phyloP scores from a whole-genome alignment of 2,329 filamentous ascomycete genomes.

The Colletotrichum cereale region DNA sequence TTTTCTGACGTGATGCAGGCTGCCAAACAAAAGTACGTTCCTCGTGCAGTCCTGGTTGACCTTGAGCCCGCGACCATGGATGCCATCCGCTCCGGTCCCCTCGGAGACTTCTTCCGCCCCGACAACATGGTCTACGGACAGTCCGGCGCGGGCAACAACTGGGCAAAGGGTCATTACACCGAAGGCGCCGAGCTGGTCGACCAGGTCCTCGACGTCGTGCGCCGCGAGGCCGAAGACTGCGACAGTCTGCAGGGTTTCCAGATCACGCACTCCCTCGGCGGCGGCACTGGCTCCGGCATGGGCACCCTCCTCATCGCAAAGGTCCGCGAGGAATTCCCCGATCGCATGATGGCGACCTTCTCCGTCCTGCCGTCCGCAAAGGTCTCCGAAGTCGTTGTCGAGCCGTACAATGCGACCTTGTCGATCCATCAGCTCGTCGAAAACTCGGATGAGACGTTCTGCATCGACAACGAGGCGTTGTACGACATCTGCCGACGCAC shows the following conservation, averaged over 20 bases:
- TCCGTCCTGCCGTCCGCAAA: constrained; percentile 98
- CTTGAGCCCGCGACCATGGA: constrained; percentile 99
- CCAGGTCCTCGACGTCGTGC: constrained; percentile 96
- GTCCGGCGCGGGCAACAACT: constrained; percentile 99
- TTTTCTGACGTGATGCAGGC: constrained; percentile 66
- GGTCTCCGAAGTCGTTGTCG: constrained; percentile 99
- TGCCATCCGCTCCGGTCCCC: constrained; percentile 95
- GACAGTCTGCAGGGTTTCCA: constrained; percentile 99
- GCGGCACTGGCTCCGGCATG: constrained; percentile 99
- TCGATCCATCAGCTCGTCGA: constrained; percentile 99
- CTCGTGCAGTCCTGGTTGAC: constrained; percentile 98
- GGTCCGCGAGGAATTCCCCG: constrained; percentile 99
- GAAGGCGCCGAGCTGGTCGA: constrained; percentile 99
- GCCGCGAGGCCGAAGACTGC: constrained; percentile 97
- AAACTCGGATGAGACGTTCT: constrained; percentile 99
- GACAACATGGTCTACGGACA: constrained; percentile 99
- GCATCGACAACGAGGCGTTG: constrained; percentile 99
- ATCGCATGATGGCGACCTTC: constrained; percentile 99
- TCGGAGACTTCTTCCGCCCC: constrained; percentile 98
- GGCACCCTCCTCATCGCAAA: constrained; percentile 99
- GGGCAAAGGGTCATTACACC: constrained; percentile 99
- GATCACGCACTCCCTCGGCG: constrained; percentile 99
- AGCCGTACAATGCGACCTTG: constrained; percentile 99
- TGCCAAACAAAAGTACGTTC: constrained; percentile 98
- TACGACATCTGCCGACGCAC: constrained; percentile 99